Base-by-base conservation (phyloP, 2,329 filamentous ascomycete genomes). In the Lasiodiplodia gonubiensis region DNA sequence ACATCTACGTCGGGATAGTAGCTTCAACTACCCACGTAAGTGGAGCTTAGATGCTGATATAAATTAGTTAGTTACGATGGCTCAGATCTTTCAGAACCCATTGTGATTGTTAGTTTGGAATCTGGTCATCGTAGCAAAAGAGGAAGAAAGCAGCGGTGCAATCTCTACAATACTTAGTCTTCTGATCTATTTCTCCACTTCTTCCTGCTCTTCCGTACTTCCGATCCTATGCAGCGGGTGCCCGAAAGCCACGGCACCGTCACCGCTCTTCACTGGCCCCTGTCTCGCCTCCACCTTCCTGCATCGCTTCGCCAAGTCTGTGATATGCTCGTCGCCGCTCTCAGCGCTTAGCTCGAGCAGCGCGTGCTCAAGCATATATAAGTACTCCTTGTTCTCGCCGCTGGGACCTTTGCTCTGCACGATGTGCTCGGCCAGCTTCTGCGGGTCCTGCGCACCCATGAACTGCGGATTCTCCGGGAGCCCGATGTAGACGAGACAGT, bases 391-490 rank as follows among this genome's bases (percentile, higher is more conserved):
- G 78, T 98, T 98, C 76, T 90, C 87, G 0, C 95, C 95, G 79
- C 93, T 97, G 27, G 94, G 92, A 0, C 95, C 95, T 49, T 83
- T 80, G 73, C 92, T 93, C 57, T 82, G 82, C 72, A 89, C 86
- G 73, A 99, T 98, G 79, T 94, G 92, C 78, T 88, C 86, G 27
- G 94, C 94, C 61, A 98, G 85, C 51, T 82, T 78, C 74, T 93
- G 87, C 0, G 92, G 91, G 65, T 95, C 90, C 76, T 97, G 93
- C 0, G 90, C 89, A 0, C 92, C 93, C 46, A 94, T 85, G 75
- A 99, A 99, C 78, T 98, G 95, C 66, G 92, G 90, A 75, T 99
- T 99, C 54, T 90, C 88, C 0, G 95, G 95, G 2, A 96, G 91
- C 25, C 95, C 95, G 75, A 99, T 98, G 79, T 99, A 99, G 1